Evolutionary conservation across 1,139 yeast species (phyloP).

Genomic region (Scheffersomyces insectosa): DNA sequence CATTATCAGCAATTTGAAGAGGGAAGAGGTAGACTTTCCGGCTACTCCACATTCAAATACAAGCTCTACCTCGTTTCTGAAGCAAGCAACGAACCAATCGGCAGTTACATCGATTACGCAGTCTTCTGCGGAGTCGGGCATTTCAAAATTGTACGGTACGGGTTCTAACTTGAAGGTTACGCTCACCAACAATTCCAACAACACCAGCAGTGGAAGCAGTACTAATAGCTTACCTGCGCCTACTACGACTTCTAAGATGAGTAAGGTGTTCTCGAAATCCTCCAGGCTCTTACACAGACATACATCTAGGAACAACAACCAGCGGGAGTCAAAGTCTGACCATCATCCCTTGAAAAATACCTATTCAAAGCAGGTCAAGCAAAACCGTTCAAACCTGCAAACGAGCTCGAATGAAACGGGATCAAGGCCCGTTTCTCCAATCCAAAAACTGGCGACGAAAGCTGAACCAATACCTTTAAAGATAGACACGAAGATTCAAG

Average conservation of each 20-base stretch:
- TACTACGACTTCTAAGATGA: conserved; percentile 22
- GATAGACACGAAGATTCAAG: not conserved
- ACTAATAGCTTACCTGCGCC: conserved; percentile 8
- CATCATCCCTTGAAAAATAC: conserved; percentile 24
- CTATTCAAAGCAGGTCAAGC: conserved; percentile 36
- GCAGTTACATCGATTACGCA: not conserved
- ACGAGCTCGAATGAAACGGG: not conserved
- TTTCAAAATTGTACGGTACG: not conserved
- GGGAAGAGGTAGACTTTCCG: not conserved
- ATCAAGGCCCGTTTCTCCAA: conserved; percentile 27
- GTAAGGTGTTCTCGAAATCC: conserved; percentile 33
- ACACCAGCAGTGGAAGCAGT: conserved; percentile 5
- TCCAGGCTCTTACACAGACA: conserved; percentile 32
- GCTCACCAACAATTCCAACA: conserved; percentile 6
- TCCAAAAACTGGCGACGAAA: conserved; percentile 4
- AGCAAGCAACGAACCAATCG: conserved; percentile 1
- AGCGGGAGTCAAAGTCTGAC: conserved; percentile 11
- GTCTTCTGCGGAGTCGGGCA: not conserved
- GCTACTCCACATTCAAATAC: not conserved
- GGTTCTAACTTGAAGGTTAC: conserved; percentile 3
- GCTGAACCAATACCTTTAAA: conserved; percentile 2
- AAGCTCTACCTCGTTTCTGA: not conserved
- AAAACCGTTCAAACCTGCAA: conserved; percentile 32
- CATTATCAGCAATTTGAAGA: not conserved
- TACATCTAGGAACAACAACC: conserved; percentile 11